Evolutionary conservation across 2,329 filamentous ascomycete species (phyloP).

Genomic region (Sphaerulina populicola): DNA sequence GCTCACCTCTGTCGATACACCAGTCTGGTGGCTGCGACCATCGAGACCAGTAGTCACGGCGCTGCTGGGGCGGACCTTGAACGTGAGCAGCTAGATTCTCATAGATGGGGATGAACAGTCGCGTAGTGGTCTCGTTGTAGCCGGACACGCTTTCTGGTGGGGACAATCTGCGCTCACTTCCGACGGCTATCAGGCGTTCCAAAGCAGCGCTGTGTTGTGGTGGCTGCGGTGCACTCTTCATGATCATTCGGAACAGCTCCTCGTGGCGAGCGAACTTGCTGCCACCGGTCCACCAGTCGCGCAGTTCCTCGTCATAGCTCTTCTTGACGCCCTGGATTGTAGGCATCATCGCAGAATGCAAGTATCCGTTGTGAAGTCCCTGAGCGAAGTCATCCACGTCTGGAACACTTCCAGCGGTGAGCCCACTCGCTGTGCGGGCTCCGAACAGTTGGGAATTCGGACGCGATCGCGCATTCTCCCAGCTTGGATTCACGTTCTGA

Average conservation of each 20-base stretch:
- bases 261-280: constrained; percentile 29
- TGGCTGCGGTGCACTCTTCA: constrained; percentile 1
- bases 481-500: constrained; percentile 1
- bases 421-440: constrained; percentile 8
- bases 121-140: constrained; percentile 22
- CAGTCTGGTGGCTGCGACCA: constrained; percentile 36
- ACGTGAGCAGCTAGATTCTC: constrained; percentile 39
- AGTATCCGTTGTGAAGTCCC: background rate
- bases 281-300: constrained; percentile 36
- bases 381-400: constrained; percentile 2
- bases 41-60: constrained; percentile 35
- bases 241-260: constrained; percentile 10
- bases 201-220: background rate
- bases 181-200: constrained; percentile 1
- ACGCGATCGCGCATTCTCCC: constrained; percentile 1
- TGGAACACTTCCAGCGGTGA: constrained; percentile 12
- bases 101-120: constrained; percentile 36
- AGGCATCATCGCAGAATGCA: background rate
- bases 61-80: constrained; percentile 29
- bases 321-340: constrained; percentile 2
- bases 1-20: constrained; percentile 32
- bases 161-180: constrained; percentile 2
- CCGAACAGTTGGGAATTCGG: background rate
- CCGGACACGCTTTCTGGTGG: background rate
- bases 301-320: constrained; percentile 32